Conservation (phyloP, 371 early-diverging fungal genomes). For the Lichtheimia hyalospora region DNA sequence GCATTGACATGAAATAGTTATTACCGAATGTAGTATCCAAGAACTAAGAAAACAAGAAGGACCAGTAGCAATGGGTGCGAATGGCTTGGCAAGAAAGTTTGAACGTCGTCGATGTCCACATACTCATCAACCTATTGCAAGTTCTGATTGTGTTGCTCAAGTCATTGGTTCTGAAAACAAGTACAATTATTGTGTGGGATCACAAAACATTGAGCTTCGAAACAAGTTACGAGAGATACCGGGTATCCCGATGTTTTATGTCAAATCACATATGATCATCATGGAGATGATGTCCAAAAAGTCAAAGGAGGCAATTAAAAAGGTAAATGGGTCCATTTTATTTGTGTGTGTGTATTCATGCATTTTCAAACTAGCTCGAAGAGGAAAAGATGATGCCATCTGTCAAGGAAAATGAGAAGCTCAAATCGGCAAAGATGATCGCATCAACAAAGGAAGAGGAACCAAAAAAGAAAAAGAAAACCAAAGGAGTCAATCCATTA, state of each 20-base stretch:
- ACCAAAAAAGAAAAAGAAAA: conserved; percentile 26
- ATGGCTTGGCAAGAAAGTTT: conserved; percentile 60
- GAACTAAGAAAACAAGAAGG: conserved; percentile 67
- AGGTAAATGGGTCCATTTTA: conserved; percentile 29
- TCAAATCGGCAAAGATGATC: conserved; percentile 20
- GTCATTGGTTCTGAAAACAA: conserved; percentile 72
- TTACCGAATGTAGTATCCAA: conserved; percentile 78
- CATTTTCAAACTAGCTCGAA: conserved; percentile 7
- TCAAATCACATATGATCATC: conserved; percentile 74
- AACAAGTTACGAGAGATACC: conserved; percentile 68
- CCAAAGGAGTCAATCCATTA: conserved; percentile 84
- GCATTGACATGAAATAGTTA: conserved; percentile 48
- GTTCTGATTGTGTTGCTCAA: conserved; percentile 71
- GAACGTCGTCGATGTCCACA: conserved; percentile 85
- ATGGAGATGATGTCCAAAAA: conserved; percentile 74
- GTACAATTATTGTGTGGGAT: conserved; percentile 82
- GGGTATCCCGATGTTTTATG: conserved; percentile 86
- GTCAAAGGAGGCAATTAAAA: conserved; percentile 40
- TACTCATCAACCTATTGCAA: conserved; percentile 55
- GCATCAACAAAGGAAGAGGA: neutral
- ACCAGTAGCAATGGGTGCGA: conserved; percentile 58
- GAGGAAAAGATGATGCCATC: conserved; percentile 58
- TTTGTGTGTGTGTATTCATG: neutral
- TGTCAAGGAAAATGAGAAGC: conserved; percentile 45
- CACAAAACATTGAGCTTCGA: conserved; percentile 72